Base-by-base conservation (phyloP, 768 basidiomycete species). In the Boletus tomentosulus region DNA sequence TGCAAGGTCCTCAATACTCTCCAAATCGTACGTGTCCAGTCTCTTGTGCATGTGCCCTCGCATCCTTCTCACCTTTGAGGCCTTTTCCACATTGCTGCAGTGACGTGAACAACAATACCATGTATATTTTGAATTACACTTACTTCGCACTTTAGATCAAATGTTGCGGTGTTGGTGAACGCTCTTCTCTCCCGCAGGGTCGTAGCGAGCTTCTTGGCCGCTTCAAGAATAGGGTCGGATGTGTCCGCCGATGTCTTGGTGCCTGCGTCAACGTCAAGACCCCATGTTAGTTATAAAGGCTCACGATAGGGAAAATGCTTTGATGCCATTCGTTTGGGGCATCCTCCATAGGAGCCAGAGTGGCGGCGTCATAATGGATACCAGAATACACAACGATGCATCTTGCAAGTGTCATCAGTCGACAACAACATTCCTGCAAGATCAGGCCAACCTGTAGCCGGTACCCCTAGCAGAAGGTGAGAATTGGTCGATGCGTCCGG, bases 281-380 rank as follows among this genome's bases (percentile, higher is more conserved):
- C 15, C 6, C 16, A 53, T 38, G 2, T 51, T 43, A 3, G 13
- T 8, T 6, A 46, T 47, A 35, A 44, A 45, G 24, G 54, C 80
- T 63, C 55, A 79, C 82, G 10, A 84, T 74, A 8, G 85, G 85
- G 64, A 92, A 92, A 46, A 89, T 66, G 3, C 89, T 92, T 63
- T 92, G 88, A 71, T 98, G 95, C 81, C 95, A 99, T 54, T 90
- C 93, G 27, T 74, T 65, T 0, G 91, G 89, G 3, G 88, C 90
- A 44, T 85, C 84, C 9, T 76, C 74, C 69, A 82, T 77, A 0
- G 92, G 97, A 15, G 95, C 84, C 38, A 95, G 73, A 0, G 89
- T 86, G 6, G 87, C 83, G 9, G 91, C 91, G 68, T 99, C 96
- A 70, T 99, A 99, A 68, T 98, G 95, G 44, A 98, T 97, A 3